A percentile compares a stretch with the other conserved stretches of the same genome.
Conservation (phyloP, 352 stramenopile species). For the Pythium pyrilobum region DNA sequence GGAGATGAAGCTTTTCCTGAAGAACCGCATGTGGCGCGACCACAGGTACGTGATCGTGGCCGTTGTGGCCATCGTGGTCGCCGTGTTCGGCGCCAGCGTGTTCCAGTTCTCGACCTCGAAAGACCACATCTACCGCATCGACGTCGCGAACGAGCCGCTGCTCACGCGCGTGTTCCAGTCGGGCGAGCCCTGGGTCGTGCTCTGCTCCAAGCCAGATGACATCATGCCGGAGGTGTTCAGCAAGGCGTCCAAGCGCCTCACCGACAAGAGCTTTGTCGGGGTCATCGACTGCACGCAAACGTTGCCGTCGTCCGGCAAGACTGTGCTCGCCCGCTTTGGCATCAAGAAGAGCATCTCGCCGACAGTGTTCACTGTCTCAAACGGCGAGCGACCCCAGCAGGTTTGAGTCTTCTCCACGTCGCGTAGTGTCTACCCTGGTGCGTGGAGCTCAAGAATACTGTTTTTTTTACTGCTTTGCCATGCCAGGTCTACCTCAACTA, state of each 20-base stretch:
- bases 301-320: conserved; percentile 52
- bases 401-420: conserved; percentile 5
- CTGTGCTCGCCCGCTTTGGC: conserved; percentile 50
- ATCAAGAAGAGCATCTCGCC: conserved; percentile 56
- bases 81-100: conserved; percentile 55
- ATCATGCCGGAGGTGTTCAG: conserved; percentile 68
- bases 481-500: conserved; percentile 60
- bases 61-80: conserved; percentile 42
- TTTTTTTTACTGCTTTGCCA: not conserved
- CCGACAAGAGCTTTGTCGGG: conserved; percentile 48
- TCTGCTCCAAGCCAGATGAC: conserved; percentile 64
- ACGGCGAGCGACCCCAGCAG: conserved; percentile 71
- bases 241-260: conserved; percentile 51
- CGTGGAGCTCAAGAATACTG: not conserved
- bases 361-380: conserved; percentile 77
- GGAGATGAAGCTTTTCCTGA: conserved; percentile 79
- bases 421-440: not conserved
- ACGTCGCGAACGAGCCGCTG: conserved; percentile 44
- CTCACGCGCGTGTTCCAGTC: conserved; percentile 73
- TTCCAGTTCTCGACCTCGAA: conserved; percentile 61
- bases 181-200: conserved; percentile 76
- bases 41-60: conserved; percentile 57
- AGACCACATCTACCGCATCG: conserved; percentile 58
- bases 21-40: conserved; percentile 80
- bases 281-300: conserved; percentile 74